Base-by-base conservation (phyloP, 2,329 filamentous ascomycete species). In the Sarocladiaceae sp. region DNA sequence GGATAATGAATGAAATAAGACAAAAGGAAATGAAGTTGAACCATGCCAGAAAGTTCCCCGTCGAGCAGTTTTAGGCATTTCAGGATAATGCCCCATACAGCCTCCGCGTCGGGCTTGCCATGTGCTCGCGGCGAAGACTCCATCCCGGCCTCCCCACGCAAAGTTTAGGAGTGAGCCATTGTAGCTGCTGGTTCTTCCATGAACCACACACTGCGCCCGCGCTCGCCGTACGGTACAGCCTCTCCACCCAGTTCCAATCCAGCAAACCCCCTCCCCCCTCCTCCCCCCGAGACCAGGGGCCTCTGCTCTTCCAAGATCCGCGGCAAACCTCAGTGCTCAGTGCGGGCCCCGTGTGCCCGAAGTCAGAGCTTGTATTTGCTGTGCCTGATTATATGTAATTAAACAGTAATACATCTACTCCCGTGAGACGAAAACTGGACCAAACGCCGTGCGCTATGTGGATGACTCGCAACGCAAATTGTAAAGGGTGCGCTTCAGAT, bases 391-490 rank as follows among this genome's bases (percentile, higher is more conserved):
- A 68, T 73, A 68, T 69, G 73, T 67, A 60, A 73, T 73, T 71
- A 72, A 65, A 70, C 63, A 62, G 61, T 63, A 65, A 61, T 70
- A 71, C 70, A 41, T 72, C 65, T 71, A 70, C 65, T 68, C 65
- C 63, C 45, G 41, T 24, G 61, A 65, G 65, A 66, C 61, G 61
- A 68, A 64, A 65, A 57, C 56, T 69, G 63, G 67, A 68, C 67
- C 67, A 65, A 74, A 75, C 72, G 70, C 72, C 69, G 68, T 69
- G 69, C 71, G 71, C 72, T 74, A 74, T 76, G 71, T 63, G 59
- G n/a, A 41, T 41, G 55, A 58, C 55, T 62, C 42, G 48, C 44
- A 50, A 43, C 45, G 44, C 37, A 45, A 29, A 44, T 34, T 43
- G 44, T 46, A 32, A 46, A 45, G 33, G 41, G 43, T 33, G 37